phyloP scores from a whole-genome alignment of 1,284 basidiomycete genomes.

The Takashimella tepidaria region DNA sequence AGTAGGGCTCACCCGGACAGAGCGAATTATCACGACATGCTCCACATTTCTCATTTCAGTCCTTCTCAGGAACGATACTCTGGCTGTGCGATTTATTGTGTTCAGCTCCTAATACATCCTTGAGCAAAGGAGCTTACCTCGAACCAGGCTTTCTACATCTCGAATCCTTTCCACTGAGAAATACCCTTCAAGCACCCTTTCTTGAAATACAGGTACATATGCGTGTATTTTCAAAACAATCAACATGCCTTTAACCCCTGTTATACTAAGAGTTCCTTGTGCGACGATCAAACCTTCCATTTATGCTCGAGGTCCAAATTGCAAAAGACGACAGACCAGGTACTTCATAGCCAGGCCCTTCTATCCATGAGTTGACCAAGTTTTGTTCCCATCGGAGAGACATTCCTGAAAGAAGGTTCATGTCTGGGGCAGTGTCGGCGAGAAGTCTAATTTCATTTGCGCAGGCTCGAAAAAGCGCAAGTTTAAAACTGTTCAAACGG shows the following conservation, averaged over 20 bases:
- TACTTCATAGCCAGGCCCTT: constrained; percentile 1
- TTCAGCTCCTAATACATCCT: background rate
- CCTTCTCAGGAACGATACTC: constrained; percentile 19
- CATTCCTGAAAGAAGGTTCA: constrained; percentile 21
- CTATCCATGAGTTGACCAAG: background rate
- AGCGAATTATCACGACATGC: constrained; percentile 41
- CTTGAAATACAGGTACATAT: constrained; percentile 19
- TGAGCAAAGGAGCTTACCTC: constrained; percentile 26
- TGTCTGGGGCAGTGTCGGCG: constrained; percentile 27
- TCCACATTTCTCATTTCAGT: constrained; percentile 9
- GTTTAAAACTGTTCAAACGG: constrained; percentile 12
- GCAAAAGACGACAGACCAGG: constrained; percentile 22
- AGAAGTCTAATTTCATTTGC: constrained; percentile 21
- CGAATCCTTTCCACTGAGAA: constrained; percentile 41
- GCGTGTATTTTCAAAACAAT: constrained; percentile 20
- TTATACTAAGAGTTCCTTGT: constrained; percentile 35
- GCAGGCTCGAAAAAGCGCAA: constrained; percentile 16
- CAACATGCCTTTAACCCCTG: constrained; percentile 21
- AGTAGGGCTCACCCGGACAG: constrained; percentile 44
- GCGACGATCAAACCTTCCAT: constrained; percentile 46
- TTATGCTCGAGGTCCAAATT: constrained; percentile 36
- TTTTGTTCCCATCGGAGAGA: background rate
- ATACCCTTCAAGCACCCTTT: constrained; percentile 38
- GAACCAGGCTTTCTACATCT: constrained; percentile 22
- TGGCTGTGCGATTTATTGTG: constrained; percentile 15